Evolutionary conservation across 345 rosid genomes (phyloP).

Genomic region (Euphorbia tirucalli): DNA sequence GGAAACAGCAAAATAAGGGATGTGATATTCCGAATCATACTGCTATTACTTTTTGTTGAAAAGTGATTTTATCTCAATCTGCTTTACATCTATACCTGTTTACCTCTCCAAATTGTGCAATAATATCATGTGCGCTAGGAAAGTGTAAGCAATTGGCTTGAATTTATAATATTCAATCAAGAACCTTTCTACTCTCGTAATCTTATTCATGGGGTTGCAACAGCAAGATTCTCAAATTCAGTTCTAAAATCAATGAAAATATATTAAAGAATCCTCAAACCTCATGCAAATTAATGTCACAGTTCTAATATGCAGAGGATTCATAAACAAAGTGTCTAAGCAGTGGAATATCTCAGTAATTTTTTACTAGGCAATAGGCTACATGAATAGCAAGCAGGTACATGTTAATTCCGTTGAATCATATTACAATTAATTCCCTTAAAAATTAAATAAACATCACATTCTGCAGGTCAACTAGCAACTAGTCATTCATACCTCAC

Average conservation of each 20-base stretch:
- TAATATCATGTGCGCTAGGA: not conserved
- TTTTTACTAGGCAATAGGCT: slow-evolving; percentile 1
- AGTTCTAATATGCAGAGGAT: not conserved
- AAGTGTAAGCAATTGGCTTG: not conserved
- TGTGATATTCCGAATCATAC: not conserved
- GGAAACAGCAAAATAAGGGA: not conserved
- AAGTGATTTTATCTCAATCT: not conserved
- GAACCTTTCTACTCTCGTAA: not conserved
- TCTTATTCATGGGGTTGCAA: not conserved
- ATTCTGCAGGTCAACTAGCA: slow-evolving; percentile 4
- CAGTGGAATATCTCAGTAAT: not conserved
- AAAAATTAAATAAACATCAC: slow-evolving; percentile 7
- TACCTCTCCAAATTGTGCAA: not conserved
- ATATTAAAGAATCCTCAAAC: not conserved
- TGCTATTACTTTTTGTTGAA: not conserved
- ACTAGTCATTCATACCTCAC: slow-evolving; percentile 62
- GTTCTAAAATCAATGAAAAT: not conserved
- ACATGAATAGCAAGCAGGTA: not conserved
- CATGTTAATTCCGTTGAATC: not conserved
- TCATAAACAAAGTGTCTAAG: not conserved
- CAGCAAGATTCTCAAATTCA: not conserved
- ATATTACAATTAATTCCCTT: not conserved
- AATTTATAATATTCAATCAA: slow-evolving; percentile 1
- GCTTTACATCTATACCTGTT: not conserved
- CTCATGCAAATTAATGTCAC: not conserved